phyloP scores from a whole-genome alignment of 2,329 filamentous ascomycete genomes.

The Fusarium bactridioides region DNA sequence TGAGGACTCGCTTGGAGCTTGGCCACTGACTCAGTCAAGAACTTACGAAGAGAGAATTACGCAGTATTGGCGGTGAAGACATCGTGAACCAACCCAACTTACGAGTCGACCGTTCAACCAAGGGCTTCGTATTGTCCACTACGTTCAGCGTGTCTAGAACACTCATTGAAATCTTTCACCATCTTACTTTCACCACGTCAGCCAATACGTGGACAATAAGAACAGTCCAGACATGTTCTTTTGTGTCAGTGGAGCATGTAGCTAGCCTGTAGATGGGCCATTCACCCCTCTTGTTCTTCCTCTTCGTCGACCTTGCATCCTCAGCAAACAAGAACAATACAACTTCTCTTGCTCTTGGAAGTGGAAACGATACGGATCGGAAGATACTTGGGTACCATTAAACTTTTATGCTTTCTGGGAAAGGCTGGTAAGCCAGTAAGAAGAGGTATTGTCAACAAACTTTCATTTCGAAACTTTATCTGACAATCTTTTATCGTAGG shows the following conservation, averaged over 20 bases:
- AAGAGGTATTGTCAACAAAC: not conserved
- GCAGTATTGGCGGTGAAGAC: no score
- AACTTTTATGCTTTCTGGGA: not conserved
- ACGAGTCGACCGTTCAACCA: accelerated
- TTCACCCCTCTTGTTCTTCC: not conserved
- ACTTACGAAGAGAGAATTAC: not conserved
- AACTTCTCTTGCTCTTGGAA: accelerated
- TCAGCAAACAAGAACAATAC: accelerated
- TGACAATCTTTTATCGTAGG: not conserved
- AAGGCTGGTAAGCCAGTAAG: not conserved
- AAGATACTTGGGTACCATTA: not conserved
- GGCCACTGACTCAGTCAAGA: not conserved
- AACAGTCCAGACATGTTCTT: not conserved
- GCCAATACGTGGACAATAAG: accelerated
- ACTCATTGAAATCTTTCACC: accelerated
- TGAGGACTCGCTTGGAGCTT: accelerated
- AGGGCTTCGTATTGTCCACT: not conserved
- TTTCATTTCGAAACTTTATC: not conserved
- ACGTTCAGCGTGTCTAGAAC: accelerated
- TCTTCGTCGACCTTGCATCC: accelerated
- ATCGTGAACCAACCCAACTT: accelerated
- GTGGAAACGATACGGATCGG: accelerated
- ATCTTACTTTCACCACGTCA: accelerated
- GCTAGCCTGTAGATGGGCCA: no score
- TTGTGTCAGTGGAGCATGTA: not conserved